Evolutionary conservation across 1,284 basidiomycete genomes (phyloP), one percentile per base, ranked within the genome.

Genomic region (Sphagnurus paluster): DNA sequence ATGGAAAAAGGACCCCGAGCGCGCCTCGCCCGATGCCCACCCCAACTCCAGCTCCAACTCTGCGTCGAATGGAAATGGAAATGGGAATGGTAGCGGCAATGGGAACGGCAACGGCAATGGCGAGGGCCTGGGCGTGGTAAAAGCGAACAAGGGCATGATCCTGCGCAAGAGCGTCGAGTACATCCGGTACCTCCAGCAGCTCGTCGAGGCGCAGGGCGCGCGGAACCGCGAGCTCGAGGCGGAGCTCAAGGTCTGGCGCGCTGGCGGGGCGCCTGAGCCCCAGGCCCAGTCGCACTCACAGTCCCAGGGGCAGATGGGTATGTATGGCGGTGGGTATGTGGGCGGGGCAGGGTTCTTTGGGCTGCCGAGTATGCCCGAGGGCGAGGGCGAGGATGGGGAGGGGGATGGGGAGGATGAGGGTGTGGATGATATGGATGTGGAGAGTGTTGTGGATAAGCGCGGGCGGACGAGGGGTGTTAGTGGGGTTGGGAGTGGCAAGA

Each of bases 91-190:
- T 28, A 41, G 44, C 25, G 36, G 34, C 9, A 34, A 10, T n/a
- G 28, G 37, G 3, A 60, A 59, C 23, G 52, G 53, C 13, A 41
- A 47, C 3, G n/a, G 19, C 11, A 37, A 57, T 56, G 55, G 35
- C 29, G 43, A 46, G 29, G 36, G 34, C 21, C 39, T 34, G 8
- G 68, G 62, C 4, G 72, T 75, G 14, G 75, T 88, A 39, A 93
- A 93, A 62, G 90, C 90, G 34, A 93, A 93, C 69, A 93, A 93
- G 73, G 90, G 90, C 30, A 89, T 93, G 80, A 92, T 93, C 42
- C 67, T 93, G 30, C 68, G 87, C 55, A 93, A 93, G 79, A 88
- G 84, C 48, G 91, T 93, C 24, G 90, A 93, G 59, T 93, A 93
- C 60, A 93, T 93, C 46, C 71, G 86, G 71, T 91, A 91, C 63